phyloP scores from a whole-genome alignment of 1,139 yeast genomes.

The Geotrichum reessii region DNA sequence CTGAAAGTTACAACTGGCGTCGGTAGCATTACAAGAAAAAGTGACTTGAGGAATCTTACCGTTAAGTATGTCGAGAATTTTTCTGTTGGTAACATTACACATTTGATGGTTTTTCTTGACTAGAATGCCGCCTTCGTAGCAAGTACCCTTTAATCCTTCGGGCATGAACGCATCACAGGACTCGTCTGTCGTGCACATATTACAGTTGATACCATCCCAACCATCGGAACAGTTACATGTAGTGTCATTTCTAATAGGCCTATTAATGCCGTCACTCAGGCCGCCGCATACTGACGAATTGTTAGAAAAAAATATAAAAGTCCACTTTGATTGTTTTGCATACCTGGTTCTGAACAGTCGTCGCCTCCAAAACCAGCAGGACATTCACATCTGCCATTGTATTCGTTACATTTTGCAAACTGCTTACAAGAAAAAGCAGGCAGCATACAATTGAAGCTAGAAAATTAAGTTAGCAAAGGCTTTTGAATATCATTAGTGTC shows the following conservation, averaged over 20 bases:
- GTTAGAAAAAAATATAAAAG: conserved; percentile 3
- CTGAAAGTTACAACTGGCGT: conserved; percentile 69
- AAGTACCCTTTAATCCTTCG: conserved; percentile 77
- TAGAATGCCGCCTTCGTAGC: conserved; percentile 81
- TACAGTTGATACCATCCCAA: conserved; percentile 94
- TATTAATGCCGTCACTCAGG: conserved; percentile 54
- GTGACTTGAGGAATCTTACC: conserved; percentile 90
- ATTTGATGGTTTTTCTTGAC: conserved; percentile 79
- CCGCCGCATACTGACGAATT: conserved; percentile 61
- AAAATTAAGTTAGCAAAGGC: neutral
- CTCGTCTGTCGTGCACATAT: conserved; percentile 60
- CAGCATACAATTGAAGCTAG: conserved; percentile 81
- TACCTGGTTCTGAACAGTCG: conserved; percentile 72
- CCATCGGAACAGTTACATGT: conserved; percentile 73
- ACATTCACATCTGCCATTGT: conserved; percentile 89
- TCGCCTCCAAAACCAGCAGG: conserved; percentile 89
- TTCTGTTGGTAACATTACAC: conserved; percentile 87
- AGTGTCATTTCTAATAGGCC: conserved; percentile 55
- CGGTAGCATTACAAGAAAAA: conserved; percentile 72
- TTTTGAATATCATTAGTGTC: neutral
- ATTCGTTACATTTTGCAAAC: conserved; percentile 77
- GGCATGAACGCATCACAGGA: conserved; percentile 89
- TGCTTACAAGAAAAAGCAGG: conserved; percentile 90
- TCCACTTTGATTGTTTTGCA: neutral
- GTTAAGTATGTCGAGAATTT: conserved; percentile 69